Base-by-base conservation (phyloP, 306 rosid species). In the Trifolium subterraneum region DNA sequence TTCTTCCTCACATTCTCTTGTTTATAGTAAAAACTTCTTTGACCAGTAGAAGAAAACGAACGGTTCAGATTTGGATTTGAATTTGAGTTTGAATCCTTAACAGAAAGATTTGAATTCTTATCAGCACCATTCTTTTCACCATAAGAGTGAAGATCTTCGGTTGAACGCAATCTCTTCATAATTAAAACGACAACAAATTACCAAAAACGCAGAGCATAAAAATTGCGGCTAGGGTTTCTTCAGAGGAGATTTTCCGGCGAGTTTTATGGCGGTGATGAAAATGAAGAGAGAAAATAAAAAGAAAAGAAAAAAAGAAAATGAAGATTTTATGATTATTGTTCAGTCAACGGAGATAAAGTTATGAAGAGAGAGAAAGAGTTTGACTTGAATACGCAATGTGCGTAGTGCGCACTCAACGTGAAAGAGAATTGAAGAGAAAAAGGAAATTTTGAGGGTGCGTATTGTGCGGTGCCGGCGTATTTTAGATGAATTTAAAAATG, bases 81-180 rank as follows among this genome's bases (percentile, higher is more conserved):
- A 36, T 8, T 36, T 0, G 25, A 67, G 8, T 8, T 36, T 0
- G 50, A 44, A 41, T 86, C 87, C 71, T 83, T 83, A 62, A 22
- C 15, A 56, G 35, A 33, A 60, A 6, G 9, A 35, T 29, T 29
- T 29, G 33, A 29, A 29, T 29, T 31, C 41, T 60, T 60, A 3
- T 27, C 65, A 59, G 39, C 39, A 29, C 18, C 36, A 16, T 12
- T 58, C 16, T 25, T 58, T 4, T 58, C 18, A 1, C 10, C 93
- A 2, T 66, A 66, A 35, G 97, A 83, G 77, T 91, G 94, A 60
- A 91, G 93, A 84, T 89, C 96, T 35, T 93, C 98, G 73, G 90
- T 91, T 33, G 98, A 91, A 81, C 93, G 82, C 90, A 89, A 79
- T 81, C 97, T 89, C 96, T 91, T 93, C 98, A 93, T 93, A 75